Percentiles rank a stretch among this genome's conserved stretches.
These are phyloP conservation scores for Huiozyma naganishii DNA, from an alignment of 805 yeast species.

Conservation along the genomic window DNA sequence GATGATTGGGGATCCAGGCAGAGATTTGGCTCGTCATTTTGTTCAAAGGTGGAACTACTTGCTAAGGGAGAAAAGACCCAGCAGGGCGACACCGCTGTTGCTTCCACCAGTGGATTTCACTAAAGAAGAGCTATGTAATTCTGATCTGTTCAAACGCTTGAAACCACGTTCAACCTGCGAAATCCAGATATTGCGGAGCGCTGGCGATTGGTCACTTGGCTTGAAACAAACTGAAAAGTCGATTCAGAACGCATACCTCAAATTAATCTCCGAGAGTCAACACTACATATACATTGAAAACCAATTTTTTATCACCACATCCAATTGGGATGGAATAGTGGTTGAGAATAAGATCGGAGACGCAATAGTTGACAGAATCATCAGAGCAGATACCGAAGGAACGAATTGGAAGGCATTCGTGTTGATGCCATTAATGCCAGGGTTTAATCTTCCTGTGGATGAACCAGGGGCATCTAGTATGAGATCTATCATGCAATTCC, in stretches of 20 bases:
- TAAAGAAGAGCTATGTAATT: slow-evolving; percentile 50
- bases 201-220: slow-evolving; percentile 91
- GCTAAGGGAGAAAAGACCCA: slow-evolving; percentile 86
- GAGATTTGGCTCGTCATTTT: slow-evolving; percentile 88
- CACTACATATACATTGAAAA: slow-evolving; percentile 92
- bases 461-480: slow-evolving; percentile 91
- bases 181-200: slow-evolving; percentile 77
- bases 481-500: slow-evolving; percentile 92
- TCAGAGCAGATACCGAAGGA: slow-evolving; percentile 70
- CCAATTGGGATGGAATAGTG: slow-evolving; percentile 71
- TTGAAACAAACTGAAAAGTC: slow-evolving; percentile 75
- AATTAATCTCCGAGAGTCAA: slow-evolving; percentile 80
- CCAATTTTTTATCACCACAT: slow-evolving; percentile 89
- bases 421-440: slow-evolving; percentile 94
- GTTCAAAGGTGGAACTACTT: slow-evolving; percentile 96
- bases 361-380: slow-evolving; percentile 93
- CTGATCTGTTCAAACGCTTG: slow-evolving; percentile 31
- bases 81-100: slow-evolving; percentile 82
- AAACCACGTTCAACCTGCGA: slow-evolving; percentile 78
- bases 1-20: slow-evolving; percentile 85
- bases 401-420: slow-evolving; percentile 84
- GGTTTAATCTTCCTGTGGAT: slow-evolving; percentile 88
- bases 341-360: slow-evolving; percentile 83
- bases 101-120: slow-evolving; percentile 88
- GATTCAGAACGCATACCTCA: slow-evolving; percentile 86